Evolutionary conservation across 495 filamentous ascomycete species (phyloP), one percentile per base, ranked within the genome.

Genomic region (Neurospora sp.): DNA sequence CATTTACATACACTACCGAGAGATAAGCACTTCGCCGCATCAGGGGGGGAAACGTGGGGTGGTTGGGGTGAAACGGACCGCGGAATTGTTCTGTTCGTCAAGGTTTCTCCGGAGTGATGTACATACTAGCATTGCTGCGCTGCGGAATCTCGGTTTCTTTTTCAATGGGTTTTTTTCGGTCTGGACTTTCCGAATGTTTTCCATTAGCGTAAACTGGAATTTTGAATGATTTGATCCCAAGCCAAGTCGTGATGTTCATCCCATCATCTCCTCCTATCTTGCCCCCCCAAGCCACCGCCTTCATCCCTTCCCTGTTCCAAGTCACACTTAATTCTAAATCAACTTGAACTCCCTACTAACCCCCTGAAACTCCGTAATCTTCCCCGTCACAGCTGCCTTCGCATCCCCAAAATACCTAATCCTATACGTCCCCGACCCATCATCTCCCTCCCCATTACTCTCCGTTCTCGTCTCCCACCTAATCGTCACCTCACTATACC

Each of bases 381-480:
- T 83, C 18, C 95, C 94, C 31, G 90, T 71, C 31, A 84, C 73
- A 7, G 84, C 83, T 85, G 95, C 98, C 27, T 65, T 65, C 27
- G 87, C 85, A 83, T 97, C 94, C 0, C 96, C 96, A 83, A 91
- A 93, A 78, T 99, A 98, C 82, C 85, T 88, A 48, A 96, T 83
- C 69, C 96, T 85, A 82, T 97, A 98, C 70, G 85, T 89, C 18
- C 94, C 95, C 53, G 82, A 80, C 75, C 83, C 79, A 22, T 88
- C 81, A 39, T 68, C 45, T n/a, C 93, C 94, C 59, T 82, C 81
- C 75, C 83, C 80, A 16, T 88, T 81, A 44, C 65, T 40, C 38
- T 82, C 78, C 40, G 72, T 71, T 74, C 89, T 90, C 70, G 91
- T 92, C 83, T 95, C 87, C 96, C 96, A 99, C 35, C 80, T 83